Base-by-base conservation (phyloP, 1,284 basidiomycete species). In the Coniophora puteana region DNA sequence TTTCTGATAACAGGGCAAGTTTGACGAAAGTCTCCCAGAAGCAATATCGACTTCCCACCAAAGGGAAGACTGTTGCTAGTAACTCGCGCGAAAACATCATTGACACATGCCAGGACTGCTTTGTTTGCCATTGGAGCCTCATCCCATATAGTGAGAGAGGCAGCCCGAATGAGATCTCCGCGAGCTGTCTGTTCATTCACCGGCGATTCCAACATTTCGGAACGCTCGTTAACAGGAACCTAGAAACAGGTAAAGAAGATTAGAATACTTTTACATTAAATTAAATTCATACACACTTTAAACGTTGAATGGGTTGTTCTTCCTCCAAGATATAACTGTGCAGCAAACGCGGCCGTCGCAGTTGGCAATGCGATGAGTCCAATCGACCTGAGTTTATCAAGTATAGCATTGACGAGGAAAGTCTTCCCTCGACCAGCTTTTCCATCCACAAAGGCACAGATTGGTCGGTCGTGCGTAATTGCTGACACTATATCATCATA, bases 381-480 rank as follows among this genome's bases (percentile, higher is more conserved):
- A 1, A 31, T 20, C 3, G 54, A 43, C 2, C 65, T 50, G 0
- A 68, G 36, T 20, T 55, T 54, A 43, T 63, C 54, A 44, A 59
- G 63, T 3, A 69, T 48, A 2, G 62, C 49, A 38, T 60, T 59
- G 1, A 67, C 49, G 2, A 69, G 38, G 24, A 58, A 66, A 0
- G 66, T 69, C 50, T 71, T 71, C 68, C 68, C n/a, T 4, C 62
- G 48, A 1, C 68, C 68, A 5, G 66, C 67, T 41, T 62, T 59
- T 4, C 68, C 67, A 44, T 69, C 62, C 14, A 71, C 47, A 38
- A 67, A 69, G n/a, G 57, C 46, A 23, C 43, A 52, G 0, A 63
- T 40, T 2, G 53, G 51, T 4, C 37, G 38, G 6, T 40, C 34
- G 5, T 51, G 30, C 4, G 40, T 17, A 8, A 61, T 49, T 4